Conservation (phyloP, 768 basidiomycete species). For the Podaxis sp. region DNA sequence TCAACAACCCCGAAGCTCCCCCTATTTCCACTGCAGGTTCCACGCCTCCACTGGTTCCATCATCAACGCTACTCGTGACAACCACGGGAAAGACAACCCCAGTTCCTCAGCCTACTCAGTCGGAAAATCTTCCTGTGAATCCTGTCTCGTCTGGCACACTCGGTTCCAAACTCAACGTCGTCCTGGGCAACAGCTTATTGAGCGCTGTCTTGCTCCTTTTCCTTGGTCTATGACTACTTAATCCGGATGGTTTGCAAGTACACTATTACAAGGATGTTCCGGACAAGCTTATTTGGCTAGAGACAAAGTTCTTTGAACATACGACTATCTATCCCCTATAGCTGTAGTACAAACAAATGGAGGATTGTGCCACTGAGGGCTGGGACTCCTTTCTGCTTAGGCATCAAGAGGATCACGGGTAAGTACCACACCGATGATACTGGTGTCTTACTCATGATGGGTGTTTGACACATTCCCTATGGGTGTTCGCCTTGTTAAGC, state of each 20-base stretch:
- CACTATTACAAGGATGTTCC: background rate
- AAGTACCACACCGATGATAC: constrained; percentile 35
- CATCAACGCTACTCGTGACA: background rate
- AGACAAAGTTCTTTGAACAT: no score
- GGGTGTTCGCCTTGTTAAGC: constrained; percentile 44
- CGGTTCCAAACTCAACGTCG: background rate
- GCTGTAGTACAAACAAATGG: no score
- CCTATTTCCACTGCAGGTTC: constrained; percentile 10
- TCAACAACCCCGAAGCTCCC: constrained; percentile 27
- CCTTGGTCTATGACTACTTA: background rate
- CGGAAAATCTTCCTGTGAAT: background rate
- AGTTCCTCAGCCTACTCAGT: background rate
- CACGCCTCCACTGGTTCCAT: background rate
- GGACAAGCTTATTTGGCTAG: constrained; percentile 31
- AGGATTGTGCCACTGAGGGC: no score
- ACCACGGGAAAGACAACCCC: background rate
- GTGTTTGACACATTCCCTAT: constrained; percentile 44
- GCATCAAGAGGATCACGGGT: constrained; percentile 31
- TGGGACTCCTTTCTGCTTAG: no score
- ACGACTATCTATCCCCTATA: no score
- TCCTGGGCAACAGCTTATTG: background rate
- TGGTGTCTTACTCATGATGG: constrained; percentile 43
- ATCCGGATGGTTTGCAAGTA: background rate
- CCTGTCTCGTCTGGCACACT: background rate
- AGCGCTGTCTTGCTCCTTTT: background rate